Base-by-base conservation (phyloP, 352 stramenopile species). In the Phytophthora podocarpi region DNA sequence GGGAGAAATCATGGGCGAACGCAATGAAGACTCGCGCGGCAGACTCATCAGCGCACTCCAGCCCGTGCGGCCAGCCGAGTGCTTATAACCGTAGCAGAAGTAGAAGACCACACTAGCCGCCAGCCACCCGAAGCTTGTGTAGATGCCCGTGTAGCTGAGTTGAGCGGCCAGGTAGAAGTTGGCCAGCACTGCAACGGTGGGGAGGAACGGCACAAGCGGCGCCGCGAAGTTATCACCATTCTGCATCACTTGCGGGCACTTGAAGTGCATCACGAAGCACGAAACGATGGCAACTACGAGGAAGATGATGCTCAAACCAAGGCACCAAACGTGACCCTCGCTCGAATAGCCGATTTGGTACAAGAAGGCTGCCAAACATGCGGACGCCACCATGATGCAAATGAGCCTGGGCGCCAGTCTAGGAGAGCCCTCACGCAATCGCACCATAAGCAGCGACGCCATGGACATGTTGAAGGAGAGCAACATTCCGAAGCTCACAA, bases 391-490 rank as follows among this genome's bases (percentile, higher is more conserved):
- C 24, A 89, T 76, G 32, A 41, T 16, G n/a, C 24, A 50, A 21
- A 79, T 81, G 26, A 86, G 64, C 49, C 67, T 70, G 11, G 74
- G 64, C 2, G 70, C 71, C 18, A 76, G 43, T 20, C 15, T 51
- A 10, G 85, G 75, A 12, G 80, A 87, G 5, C 72, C 62, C 35
- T 91, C 76, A 26, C 71, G 72, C 32, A 69, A 85, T 45, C 87
- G 85, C 21, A 91, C 57, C 45, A 95, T 80, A 12, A 97, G 56
- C 3, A 95, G 65, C 42, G 84, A 77, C 11, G 70, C 54, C 64
- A 95, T 96, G 15, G 89, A 80, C 55, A 96, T 82, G 65, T 90
- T 90, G 69, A 96, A 96, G 26, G 82, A 91, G 2, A 97, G 49
- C 36, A 97, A 55, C 39, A 96, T 92, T 21, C 89, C 89, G 37